Conservation (phyloP, 106 monocot genomes). For the Apostasia ramifera region DNA sequence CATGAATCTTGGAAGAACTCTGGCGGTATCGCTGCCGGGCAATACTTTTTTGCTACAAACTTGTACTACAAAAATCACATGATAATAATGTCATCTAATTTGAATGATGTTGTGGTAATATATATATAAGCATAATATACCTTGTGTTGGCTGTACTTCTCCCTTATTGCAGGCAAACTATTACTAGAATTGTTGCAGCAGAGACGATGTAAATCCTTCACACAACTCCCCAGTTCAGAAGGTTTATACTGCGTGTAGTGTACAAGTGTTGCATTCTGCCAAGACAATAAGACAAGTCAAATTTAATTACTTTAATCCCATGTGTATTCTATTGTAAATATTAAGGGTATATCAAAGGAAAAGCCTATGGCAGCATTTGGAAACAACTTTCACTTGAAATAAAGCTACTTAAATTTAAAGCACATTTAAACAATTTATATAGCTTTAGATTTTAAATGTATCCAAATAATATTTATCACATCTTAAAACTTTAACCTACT, state of each 20-base stretch:
- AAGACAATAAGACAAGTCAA: neutral
- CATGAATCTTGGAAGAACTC: slow-evolving; percentile 54
- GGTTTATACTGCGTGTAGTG: slow-evolving; percentile 75
- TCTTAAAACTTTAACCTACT: too few relatives aligned
- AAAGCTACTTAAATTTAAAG: too few relatives aligned
- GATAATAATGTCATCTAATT: neutral
- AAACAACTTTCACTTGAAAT: too few relatives aligned
- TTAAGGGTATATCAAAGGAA: too few relatives aligned
- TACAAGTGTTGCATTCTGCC: slow-evolving; percentile 65
- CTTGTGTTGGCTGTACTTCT: slow-evolving; percentile 98
- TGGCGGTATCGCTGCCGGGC: slow-evolving; percentile 58
- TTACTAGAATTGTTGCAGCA: slow-evolving; percentile 44
- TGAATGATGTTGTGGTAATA: neutral
- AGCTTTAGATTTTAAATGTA: too few relatives aligned
- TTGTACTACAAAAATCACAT: slow-evolving; percentile 54
- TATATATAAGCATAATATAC: slow-evolving; percentile 14
- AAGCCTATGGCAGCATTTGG: too few relatives aligned
- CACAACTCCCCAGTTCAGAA: slow-evolving; percentile 64
- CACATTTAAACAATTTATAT: too few relatives aligned
- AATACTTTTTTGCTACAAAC: slow-evolving; percentile 84
- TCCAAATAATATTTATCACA: too few relatives aligned
- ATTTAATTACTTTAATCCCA: too few relatives aligned
- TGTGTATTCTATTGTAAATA: too few relatives aligned
- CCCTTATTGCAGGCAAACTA: slow-evolving; percentile 72
- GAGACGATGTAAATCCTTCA: slow-evolving; percentile 64